Conservation (phyloP, 2,329 filamentous ascomycete species). For the Bimuria novae-zelandiae region DNA sequence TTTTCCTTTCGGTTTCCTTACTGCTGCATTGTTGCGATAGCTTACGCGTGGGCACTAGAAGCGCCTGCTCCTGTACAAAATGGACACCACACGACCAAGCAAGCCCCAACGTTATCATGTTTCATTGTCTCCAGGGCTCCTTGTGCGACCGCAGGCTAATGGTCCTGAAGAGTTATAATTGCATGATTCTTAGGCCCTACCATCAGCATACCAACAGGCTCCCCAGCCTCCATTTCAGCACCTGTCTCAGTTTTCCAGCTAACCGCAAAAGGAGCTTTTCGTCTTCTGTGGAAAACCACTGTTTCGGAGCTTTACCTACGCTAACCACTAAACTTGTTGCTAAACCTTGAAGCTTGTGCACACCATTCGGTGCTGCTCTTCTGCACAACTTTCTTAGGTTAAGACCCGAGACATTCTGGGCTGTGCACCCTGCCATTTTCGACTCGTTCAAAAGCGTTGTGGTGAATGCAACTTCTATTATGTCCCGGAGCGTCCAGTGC, state of each 20-base stretch:
- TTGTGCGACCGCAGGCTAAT: no score
- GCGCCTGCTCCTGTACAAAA: conserved; percentile 8
- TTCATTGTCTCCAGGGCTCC: neutral
- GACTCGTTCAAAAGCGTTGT: neutral
- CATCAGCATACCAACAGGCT: no score
- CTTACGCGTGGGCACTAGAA: conserved; percentile 1
- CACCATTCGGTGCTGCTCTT: neutral
- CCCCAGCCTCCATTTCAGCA: neutral
- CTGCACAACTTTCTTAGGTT: neutral
- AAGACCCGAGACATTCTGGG: neutral
- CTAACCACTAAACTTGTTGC: neutral
- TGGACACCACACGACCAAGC: neutral
- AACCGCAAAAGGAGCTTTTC: neutral
- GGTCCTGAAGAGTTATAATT: no score
- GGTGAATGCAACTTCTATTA: neutral
- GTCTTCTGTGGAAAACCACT: neutral
- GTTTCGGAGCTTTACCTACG: neutral
- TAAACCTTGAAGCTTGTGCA: neutral
- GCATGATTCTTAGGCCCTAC: no score
- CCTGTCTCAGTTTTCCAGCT: neutral
- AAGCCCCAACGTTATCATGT: neutral
- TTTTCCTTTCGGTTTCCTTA: conserved; percentile 15
- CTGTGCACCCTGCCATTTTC: neutral
- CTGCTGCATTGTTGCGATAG: conserved; percentile 1
- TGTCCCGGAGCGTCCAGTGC: neutral